Evolutionary conservation across 495 filamentous ascomycete genomes (phyloP), one percentile per base, ranked within the genome.

Genomic region (Aspergillus sclerotioniger): DNA sequence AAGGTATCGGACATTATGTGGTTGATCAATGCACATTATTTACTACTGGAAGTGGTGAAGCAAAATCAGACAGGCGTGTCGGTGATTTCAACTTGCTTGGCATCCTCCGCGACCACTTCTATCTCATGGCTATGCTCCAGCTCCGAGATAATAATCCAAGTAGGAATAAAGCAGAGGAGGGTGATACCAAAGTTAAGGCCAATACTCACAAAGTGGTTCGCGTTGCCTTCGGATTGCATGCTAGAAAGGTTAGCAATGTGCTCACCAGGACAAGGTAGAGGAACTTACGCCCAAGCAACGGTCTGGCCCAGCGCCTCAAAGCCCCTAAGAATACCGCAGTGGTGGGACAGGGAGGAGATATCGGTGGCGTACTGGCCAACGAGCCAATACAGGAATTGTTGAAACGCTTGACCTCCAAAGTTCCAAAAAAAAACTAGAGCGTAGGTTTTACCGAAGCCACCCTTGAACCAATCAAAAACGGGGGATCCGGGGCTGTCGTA

Each of bases 311-410:
- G 58, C 21, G 69, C 69, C 37, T 71, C 69, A 29, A 71, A 70
- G 51, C 69, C 69, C 13, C 69, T 55, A 2, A 71, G 57, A 46
- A 71, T 71, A 47, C 69, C 69, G 32, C 63, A 65, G 63, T 71
- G 69, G 53, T 71, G 68, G 19, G 69, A 71, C 13, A 71, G 54
- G 0, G 67, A 66, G 1, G 69, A 71, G 21, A 71, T 62, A 16
- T 71, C 69, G 8, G 69, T 71, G 43, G 61, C 66, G 54, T 71
- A 71, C 53, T 71, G 69, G 16, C 69, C 69, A 19, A 71, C 54
- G 8, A 71, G 54, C 69, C 69, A 71, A 60, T 71, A 71, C 17
- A 71, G 67, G 55, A 68, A 71, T 56, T 71, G 69, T 51, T 71
- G 69, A 53, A 71, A 71, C 8, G 65, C 69, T 48, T 70, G 69